Percentiles rank a stretch among this genome's conserved stretches.
These are phyloP conservation scores for Adansonia gregorii DNA, from an alignment of 441 rosid genomes.

Conservation along the genomic window DNA sequence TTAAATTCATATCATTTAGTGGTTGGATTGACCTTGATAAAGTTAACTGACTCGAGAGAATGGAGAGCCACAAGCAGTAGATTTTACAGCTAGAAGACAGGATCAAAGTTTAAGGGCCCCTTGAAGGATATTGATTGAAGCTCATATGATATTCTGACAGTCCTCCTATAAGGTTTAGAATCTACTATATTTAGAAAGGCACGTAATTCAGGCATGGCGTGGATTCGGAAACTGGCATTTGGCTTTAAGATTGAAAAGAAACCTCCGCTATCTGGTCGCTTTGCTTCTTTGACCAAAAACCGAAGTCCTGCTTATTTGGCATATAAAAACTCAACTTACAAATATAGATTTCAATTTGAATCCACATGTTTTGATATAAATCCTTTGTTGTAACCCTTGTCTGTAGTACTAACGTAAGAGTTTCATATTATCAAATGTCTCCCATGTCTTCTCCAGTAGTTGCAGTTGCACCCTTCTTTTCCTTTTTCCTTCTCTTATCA, in stretches of 20 bases:
- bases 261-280: constrained; percentile 1
- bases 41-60: not conserved
- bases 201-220: not conserved
- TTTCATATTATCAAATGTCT: constrained; percentile 17
- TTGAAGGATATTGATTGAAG: no score
- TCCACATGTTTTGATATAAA: constrained; percentile 23
- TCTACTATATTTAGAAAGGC: constrained; percentile 2
- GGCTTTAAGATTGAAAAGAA: not conserved
- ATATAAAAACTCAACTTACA: constrained; percentile 9
- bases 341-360: constrained; percentile 11
- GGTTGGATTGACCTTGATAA: no score
- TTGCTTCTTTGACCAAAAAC: constrained; percentile 16
- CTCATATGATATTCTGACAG: no score
- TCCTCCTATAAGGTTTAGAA: not conserved
- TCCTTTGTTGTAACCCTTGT: not conserved
- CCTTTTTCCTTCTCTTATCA: constrained; percentile 16
- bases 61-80: not conserved
- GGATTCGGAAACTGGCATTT: not conserved
- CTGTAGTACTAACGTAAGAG: not conserved
- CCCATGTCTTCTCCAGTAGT: not conserved
- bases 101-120: not conserved
- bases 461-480: constrained; percentile 12
- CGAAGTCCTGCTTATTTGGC: not conserved
- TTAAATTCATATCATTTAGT: no score
- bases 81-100: not conserved